Evolutionary conservation across 768 basidiomycete species (phyloP).

Genomic region (Collybia mongolica): DNA sequence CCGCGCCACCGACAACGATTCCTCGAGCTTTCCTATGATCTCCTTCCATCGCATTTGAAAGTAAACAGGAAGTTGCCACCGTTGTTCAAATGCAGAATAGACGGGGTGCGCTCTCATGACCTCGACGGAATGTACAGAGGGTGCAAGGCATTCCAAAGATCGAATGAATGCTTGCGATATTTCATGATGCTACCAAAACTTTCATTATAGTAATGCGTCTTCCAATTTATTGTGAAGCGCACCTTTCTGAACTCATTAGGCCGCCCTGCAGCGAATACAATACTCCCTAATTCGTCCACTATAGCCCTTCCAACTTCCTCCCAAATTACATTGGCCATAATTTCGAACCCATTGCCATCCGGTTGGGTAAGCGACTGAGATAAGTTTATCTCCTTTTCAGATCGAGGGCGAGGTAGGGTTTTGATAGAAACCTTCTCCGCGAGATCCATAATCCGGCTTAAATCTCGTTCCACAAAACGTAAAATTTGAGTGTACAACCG

Average conservation of each 20-base stretch:
- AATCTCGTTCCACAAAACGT: slow-evolving; percentile 75
- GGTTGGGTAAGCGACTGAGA: neutral
- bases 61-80: slow-evolving; percentile 97
- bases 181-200: slow-evolving; percentile 66
- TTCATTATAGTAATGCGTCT: neutral
- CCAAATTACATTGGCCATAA: slow-evolving; percentile 89
- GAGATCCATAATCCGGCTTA: slow-evolving; percentile 71
- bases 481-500: slow-evolving; percentile 81
- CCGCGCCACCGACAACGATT: slow-evolving; percentile 44
- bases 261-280: slow-evolving; percentile 89
- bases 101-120: slow-evolving; percentile 72
- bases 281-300: slow-evolving; percentile 78
- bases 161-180: slow-evolving; percentile 81
- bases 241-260: slow-evolving; percentile 91
- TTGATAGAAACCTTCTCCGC: slow-evolving; percentile 67
- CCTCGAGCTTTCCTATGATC: slow-evolving; percentile 77
- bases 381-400: slow-evolving; percentile 13
- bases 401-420: slow-evolving; percentile 25
- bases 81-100: slow-evolving; percentile 70
- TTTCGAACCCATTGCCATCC: slow-evolving; percentile 59
- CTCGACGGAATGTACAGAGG: slow-evolving; percentile 67
- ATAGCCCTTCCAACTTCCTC: slow-evolving; percentile 78
- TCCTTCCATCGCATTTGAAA: slow-evolving; percentile 98
- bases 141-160: slow-evolving; percentile 80
- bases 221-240: slow-evolving; percentile 13